Evolutionary conservation across 805 yeast genomes (phyloP), one percentile per base, ranked within the genome.

Genomic region (Lipomyces mesembrius): DNA sequence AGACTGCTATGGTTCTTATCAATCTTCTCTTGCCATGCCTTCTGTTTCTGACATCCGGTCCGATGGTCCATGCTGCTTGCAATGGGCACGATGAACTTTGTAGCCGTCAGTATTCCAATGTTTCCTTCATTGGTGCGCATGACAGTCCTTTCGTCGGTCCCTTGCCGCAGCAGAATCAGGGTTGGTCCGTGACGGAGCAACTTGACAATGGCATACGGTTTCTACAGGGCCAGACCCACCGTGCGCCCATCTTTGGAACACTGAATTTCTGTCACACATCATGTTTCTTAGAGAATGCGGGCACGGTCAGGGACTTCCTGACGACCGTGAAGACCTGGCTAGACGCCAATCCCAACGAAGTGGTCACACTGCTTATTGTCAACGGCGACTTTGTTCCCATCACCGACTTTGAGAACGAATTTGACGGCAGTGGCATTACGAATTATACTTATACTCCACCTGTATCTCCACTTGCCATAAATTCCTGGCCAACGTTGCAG

Each of bases 211-310:
- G 53, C 53, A n/a, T 49, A 49, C 53, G 53, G 27, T 20, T 49
- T 49, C 53, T 49, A 22, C 53, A 49, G 9, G 53, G 53, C n/a
- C 53, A 49, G 53, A 49, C 53, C 6, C 53, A 49, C 14, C 39
- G 22, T 22, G 53, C 11, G 53, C 27, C 27, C 22, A 17, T 49
- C 53, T n/a, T 7, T 1, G 53, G 53, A n/a, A 11, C 53, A 49
- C 27, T 49, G 53, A 49, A 49, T 14, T 49, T 49, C 53, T 49
- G 27, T 14, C 53, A 49, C 11, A 14, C 27, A 0, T 49, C 53
- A 9, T 49, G 53, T 49, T 49, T n/a, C 53, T 49, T 49, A 22
- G 39, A 49, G 22, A 14, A 49, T 22, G 27, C 27, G 27, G 53
- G 53, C 2, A 5, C 53, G 17, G 39, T 37, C 12, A 14, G 17